Conservation (phyloP, 2,329 filamentous ascomycete species). For the Triangularia verruculosa region DNA sequence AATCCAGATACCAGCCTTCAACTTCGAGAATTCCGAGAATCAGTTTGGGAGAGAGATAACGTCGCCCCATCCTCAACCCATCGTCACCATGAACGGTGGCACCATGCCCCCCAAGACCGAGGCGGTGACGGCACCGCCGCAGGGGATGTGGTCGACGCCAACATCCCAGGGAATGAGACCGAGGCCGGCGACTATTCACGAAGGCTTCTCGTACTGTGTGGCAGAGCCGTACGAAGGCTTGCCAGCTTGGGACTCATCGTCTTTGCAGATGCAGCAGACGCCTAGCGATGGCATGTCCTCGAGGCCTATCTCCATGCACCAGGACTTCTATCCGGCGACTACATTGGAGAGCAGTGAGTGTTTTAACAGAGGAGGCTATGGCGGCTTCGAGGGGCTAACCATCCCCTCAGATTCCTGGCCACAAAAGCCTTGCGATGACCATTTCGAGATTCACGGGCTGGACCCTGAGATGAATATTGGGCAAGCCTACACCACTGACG, state of each 20-base stretch:
- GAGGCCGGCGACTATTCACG: conserved; percentile 58
- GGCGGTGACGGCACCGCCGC: conserved; percentile 42
- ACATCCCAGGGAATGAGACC: conserved; percentile 49
- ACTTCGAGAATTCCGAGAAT: conserved; percentile 46
- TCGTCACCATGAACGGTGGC: conserved; percentile 50
- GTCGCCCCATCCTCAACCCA: conserved; percentile 41
- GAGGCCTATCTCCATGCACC: conserved; percentile 56
- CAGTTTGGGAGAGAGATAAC: conserved; percentile 46
- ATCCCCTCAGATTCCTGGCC: conserved; percentile 45
- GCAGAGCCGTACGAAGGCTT: conserved; percentile 52
- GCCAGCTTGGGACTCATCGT: conserved; percentile 56
- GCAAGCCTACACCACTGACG: conserved; percentile 61
- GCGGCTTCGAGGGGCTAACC: conserved; percentile 20
- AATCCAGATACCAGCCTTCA: conserved; percentile 49
- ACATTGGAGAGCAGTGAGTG: conserved; percentile 50
- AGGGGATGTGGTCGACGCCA: conserved; percentile 55
- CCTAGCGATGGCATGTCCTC: conserved; percentile 51
- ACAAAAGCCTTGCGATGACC: conserved; percentile 56
- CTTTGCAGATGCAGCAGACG: conserved; percentile 49
- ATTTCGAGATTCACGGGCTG: conserved; percentile 52
- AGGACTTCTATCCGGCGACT: conserved; percentile 53
- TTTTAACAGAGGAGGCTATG: conserved; percentile 10
- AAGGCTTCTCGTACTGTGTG: conserved; percentile 59
- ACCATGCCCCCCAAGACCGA: conserved; percentile 50
- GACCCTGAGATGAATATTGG: conserved; percentile 59